Evolutionary conservation across 495 filamentous ascomycete species (phyloP).

Genomic region (Trichocladium antarcticum): DNA sequence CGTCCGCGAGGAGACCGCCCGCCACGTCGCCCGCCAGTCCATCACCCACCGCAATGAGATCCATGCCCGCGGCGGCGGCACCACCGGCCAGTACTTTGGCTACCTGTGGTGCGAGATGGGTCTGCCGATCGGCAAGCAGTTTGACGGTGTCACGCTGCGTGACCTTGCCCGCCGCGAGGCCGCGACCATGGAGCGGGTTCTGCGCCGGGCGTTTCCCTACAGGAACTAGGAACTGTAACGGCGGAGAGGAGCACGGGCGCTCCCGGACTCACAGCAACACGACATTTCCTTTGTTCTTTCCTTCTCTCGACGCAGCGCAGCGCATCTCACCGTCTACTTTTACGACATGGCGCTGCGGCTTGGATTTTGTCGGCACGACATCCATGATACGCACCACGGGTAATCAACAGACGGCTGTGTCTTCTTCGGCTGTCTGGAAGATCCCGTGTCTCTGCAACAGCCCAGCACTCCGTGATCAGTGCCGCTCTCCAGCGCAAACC

Average conservation of each 20-base stretch:
- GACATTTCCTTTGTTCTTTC: too few relatives aligned
- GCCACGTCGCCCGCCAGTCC: conserved; percentile 12
- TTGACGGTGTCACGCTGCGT: conserved; percentile 28
- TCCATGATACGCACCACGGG: neutral
- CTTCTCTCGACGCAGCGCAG: too few relatives aligned
- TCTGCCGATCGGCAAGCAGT: conserved; percentile 19
- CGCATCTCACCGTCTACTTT: neutral
- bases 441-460: neutral
- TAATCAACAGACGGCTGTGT: neutral
- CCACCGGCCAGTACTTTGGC: conserved; percentile 32
- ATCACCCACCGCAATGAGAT: conserved; percentile 25
- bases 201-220: conserved; percentile 22
- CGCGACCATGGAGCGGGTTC: conserved; percentile 28
- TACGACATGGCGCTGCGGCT: neutral
- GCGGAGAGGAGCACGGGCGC: neutral
- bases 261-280: neutral
- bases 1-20: conserved; percentile 38
- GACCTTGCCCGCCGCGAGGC: conserved; percentile 30
- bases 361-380: neutral
- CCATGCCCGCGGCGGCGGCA: conserved; percentile 18
- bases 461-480: neutral
- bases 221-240: too few relatives aligned
- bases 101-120: conserved; percentile 34
- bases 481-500: too few relatives aligned
- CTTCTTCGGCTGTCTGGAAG: neutral